Conservation (phyloP, 257 asterid species). For the Salvia splendens region DNA sequence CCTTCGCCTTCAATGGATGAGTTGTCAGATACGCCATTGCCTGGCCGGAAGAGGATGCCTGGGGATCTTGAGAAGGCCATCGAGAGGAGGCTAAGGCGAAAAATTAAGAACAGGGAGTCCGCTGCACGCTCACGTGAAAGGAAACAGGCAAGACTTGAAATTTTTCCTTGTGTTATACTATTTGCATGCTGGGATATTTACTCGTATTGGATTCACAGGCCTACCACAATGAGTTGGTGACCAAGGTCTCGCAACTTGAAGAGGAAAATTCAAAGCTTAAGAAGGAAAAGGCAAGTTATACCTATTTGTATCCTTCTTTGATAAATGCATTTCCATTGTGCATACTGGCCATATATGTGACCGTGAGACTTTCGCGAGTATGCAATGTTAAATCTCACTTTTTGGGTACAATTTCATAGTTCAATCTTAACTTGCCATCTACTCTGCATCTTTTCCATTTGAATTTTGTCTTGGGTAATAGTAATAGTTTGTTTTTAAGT, state of each 20-base stretch:
- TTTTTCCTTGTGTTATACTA: slow-evolving; percentile 7
- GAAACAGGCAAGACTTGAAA: slow-evolving; percentile 67
- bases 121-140: slow-evolving; percentile 95
- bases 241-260: slow-evolving; percentile 77
- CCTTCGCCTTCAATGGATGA: slow-evolving; percentile 64
- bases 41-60: slow-evolving; percentile 59
- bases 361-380: too few species aligned
- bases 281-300: slow-evolving; percentile 60
- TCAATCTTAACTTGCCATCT: not conserved
- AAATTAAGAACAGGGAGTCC: slow-evolving; percentile 85
- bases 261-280: slow-evolving; percentile 71
- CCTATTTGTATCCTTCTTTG: slow-evolving; percentile 1
- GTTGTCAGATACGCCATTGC: slow-evolving; percentile 57
- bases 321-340: not conserved
- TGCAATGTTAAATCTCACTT: slow-evolving; percentile 9
- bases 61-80: slow-evolving; percentile 59
- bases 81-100: slow-evolving; percentile 80
- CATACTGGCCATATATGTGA: not conserved
- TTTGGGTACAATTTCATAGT: not conserved
- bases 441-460: not conserved
- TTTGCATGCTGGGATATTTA: slow-evolving; percentile 15
- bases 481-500: slow-evolving; percentile 4
- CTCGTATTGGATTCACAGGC: slow-evolving; percentile 52
- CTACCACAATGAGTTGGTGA: slow-evolving; percentile 83
- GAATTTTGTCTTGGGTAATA: not conserved